phyloP scores from a whole-genome alignment of 257 asterid species.

The Mentha longifolia region DNA sequence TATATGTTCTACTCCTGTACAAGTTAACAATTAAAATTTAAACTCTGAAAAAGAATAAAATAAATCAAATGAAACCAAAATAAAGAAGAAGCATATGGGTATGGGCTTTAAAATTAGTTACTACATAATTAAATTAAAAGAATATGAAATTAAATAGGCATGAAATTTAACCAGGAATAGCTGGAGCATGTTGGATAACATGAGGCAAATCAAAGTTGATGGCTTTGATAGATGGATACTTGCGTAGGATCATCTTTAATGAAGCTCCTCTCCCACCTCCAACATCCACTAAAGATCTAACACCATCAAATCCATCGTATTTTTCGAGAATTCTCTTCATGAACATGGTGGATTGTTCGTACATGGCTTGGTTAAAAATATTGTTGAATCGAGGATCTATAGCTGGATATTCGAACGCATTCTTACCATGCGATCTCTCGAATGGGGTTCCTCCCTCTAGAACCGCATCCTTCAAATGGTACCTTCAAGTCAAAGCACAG shows the following conservation, averaged over 20 bases:
- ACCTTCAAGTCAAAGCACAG: constrained; percentile 52
- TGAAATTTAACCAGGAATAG: constrained; percentile 41
- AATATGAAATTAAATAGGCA: too few species aligned
- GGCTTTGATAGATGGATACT: constrained; percentile 56
- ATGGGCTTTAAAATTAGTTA: too few species aligned
- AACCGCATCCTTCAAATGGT: constrained; percentile 69
- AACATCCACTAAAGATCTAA: constrained; percentile 57
- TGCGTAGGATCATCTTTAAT: constrained; percentile 45
- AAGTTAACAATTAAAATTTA: too few species aligned
- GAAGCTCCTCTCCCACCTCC: constrained; percentile 78
- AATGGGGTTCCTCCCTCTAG: constrained; percentile 70
- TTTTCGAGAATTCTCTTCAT: constrained; percentile 54
- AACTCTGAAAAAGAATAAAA: too few species aligned
- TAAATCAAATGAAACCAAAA: too few species aligned
- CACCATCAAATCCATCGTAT: constrained; percentile 60
- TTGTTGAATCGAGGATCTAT: constrained; percentile 54
- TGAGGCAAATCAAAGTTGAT: constrained; percentile 73
- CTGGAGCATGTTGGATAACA: constrained; percentile 56
- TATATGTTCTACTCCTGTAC: too few species aligned
- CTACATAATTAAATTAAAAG: too few species aligned
- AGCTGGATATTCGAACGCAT: constrained; percentile 54
- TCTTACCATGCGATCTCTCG: constrained; percentile 60
- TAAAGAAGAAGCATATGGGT: too few species aligned
- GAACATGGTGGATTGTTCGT: constrained; percentile 46
- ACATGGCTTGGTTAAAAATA: constrained; percentile 63